These are phyloP conservation scores for Scalesia atractyloides DNA, from an alignment of 129 eudicot species.

Conservation along the genomic window DNA sequence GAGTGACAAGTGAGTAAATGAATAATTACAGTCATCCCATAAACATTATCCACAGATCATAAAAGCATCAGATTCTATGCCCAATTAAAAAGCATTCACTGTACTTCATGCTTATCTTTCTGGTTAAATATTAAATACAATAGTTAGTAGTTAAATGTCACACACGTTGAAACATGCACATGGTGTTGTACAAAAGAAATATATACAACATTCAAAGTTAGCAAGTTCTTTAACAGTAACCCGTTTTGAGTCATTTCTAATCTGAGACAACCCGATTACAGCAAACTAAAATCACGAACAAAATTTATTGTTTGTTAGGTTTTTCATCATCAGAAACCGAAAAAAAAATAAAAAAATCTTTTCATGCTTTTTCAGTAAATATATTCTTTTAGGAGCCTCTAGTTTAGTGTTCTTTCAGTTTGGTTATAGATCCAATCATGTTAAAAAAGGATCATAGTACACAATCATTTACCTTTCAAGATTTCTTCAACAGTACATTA, in stretches of 20 bases:
- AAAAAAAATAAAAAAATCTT: too few species aligned
- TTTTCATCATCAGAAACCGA: neutral
- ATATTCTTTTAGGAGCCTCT: neutral
- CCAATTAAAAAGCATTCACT: conserved; percentile 14
- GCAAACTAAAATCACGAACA: neutral
- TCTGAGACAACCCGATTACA: too few species aligned
- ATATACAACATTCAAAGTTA: too few species aligned
- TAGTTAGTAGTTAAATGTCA: neutral
- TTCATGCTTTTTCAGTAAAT: too few species aligned
- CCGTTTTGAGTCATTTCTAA: too few species aligned
- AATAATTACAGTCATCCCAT: conserved; percentile 39
- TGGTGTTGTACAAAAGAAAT: neutral
- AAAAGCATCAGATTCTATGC: conserved; percentile 43
- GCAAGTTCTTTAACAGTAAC: too few species aligned
- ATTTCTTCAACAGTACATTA: neutral
- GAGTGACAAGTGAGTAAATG: conserved; percentile 42
- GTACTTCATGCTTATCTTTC: conserved; percentile 3
- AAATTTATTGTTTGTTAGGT: neutral
- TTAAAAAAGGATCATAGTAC: neutral
- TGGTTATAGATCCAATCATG: neutral
- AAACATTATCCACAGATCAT: conserved; percentile 31
- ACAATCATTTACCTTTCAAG: conserved; percentile 11
- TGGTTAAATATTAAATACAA: neutral
- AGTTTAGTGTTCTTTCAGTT: neutral
- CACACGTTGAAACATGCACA: conserved; percentile 16